phyloP scores from a whole-genome alignment of 2,329 filamentous ascomycete genomes.

The Penicillium sp. region DNA sequence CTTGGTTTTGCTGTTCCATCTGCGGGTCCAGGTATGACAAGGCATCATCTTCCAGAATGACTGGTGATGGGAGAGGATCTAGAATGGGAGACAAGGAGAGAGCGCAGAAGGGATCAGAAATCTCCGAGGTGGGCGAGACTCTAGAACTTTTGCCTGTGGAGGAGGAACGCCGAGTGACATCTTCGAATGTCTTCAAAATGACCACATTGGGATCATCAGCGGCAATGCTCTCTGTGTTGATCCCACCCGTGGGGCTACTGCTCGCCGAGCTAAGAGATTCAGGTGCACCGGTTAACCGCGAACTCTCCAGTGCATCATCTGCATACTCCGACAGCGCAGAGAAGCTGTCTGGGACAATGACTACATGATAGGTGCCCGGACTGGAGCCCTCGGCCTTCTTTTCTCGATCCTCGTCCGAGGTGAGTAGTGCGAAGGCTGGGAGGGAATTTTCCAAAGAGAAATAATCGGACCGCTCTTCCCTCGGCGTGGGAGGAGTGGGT shows the following conservation, averaged over 20 bases:
- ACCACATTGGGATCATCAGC: slow-evolving; percentile 49
- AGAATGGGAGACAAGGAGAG: slow-evolving; percentile 29
- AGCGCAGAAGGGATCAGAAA: slow-evolving; percentile 27
- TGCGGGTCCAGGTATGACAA: slow-evolving; percentile 18
- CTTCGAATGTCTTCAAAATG: slow-evolving; percentile 52
- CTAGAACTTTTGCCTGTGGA: slow-evolving; percentile 31
- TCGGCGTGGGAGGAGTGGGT: slow-evolving; percentile 17
- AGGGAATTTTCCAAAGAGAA: slow-evolving; percentile 46
- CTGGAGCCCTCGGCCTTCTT: slow-evolving; percentile 51
- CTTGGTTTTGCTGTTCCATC: slow-evolving; percentile 27
- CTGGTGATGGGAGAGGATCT: slow-evolving; percentile 23
- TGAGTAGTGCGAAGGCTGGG: slow-evolving; percentile 53
- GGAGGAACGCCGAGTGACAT: slow-evolving; percentile 37
- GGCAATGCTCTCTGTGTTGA: slow-evolving; percentile 21
- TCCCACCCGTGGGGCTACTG: slow-evolving; percentile 29
- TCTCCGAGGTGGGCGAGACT: slow-evolving; percentile 37
- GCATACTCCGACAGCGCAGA: slow-evolving; percentile 52
- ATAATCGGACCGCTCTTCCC: slow-evolving; percentile 28
- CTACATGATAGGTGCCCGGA: slow-evolving; percentile 56
- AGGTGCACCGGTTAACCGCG: slow-evolving; percentile 19
- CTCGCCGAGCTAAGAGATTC: slow-evolving; percentile 28
- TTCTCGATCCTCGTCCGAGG: slow-evolving; percentile 58
- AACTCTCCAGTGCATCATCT: slow-evolving; percentile 32
- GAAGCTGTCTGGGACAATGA: slow-evolving; percentile 56
- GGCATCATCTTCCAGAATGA: slow-evolving; percentile 23